Evolutionary conservation across 495 filamentous ascomycete genomes (phyloP), one percentile per base, ranked within the genome.

Genomic region (Neurospora sp.): DNA sequence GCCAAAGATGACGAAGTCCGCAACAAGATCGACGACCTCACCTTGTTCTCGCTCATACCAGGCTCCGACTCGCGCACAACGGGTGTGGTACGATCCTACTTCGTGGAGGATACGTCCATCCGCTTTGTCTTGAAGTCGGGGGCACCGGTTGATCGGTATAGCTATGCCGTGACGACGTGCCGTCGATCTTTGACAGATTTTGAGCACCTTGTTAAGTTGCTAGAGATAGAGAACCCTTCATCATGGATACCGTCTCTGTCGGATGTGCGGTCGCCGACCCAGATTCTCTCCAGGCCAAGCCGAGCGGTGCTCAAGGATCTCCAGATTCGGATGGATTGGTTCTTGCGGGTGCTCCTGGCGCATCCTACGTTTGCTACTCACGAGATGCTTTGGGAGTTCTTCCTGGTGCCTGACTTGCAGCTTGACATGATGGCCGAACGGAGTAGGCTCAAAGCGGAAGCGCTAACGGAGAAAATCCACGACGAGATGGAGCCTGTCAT

Each of bases 341-440:
- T 98, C 76, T 82, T 99, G 72, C 91, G 92, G 65, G 92, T 94
- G 8, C 86, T 99, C 31, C 85, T 99, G 40, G 84, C 88, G 0
- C 96, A 99, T 77, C 92, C 96, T 3, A 98, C 96, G 6, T 98
- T 99, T 80, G 89, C 93, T 1, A 98, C 93, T 0, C 96, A 98
- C 78, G 96, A 99, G 83, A 92, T 98, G 87, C 85, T 99, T 8
- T 99, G 96, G 96, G 96, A 99, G 76, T 99, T 99, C 82, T 97
- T 99, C 81, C 87, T 99, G 3, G 95, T 98, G 18, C 96, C 96
- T 2, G 96, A 99, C 72, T 87, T 98, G 22, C 94, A 97, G 76
- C 87, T 92, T 4, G 89, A 94, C 18, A 91, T 92, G 88, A 94
- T 98, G 88, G 92, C 91, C 31, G 92, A 97, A 78, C 88, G 96